Conservation (phyloP, 768 basidiomycete genomes). For the Phylloporus rhodoxanthus region DNA sequence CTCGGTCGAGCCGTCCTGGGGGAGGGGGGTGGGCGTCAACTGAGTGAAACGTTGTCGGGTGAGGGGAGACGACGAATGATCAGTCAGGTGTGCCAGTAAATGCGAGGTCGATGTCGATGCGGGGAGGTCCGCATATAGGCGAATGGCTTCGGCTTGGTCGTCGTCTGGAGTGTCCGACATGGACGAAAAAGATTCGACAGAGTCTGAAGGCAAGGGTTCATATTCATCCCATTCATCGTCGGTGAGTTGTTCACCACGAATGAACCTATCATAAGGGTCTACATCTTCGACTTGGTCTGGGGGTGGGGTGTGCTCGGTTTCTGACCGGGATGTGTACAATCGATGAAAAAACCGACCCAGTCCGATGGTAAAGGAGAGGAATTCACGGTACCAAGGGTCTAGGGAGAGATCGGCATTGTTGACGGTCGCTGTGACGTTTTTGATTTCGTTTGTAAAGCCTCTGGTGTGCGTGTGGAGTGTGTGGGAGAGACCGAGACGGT, state of each 20-base stretch:
- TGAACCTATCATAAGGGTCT: slow-evolving; percentile 49
- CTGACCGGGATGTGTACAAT: slow-evolving; percentile 12
- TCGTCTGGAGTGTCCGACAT: slow-evolving; percentile 26
- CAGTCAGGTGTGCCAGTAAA: slow-evolving; percentile 50
- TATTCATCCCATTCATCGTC: slow-evolving; percentile 46
- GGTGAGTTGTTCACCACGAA: slow-evolving; percentile 51
- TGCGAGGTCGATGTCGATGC: slow-evolving; percentile 37
- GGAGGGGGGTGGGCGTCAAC: slow-evolving; percentile 27
- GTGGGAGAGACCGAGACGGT: slow-evolving; percentile 37
- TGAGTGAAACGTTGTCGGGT: slow-evolving; percentile 43
- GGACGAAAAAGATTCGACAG: slow-evolving; percentile 20
- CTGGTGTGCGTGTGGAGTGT: slow-evolving; percentile 22
- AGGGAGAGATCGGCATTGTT: slow-evolving; percentile 35
- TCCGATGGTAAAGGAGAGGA: slow-evolving; percentile 30
- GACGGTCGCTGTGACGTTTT: slow-evolving; percentile 32
- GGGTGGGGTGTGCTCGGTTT: background rate
- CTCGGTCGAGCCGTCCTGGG: slow-evolving; percentile 24
- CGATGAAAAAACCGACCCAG: slow-evolving; percentile 25
- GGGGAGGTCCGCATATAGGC: slow-evolving; percentile 51
- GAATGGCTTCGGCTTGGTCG: slow-evolving; percentile 37
- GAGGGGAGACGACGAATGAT: slow-evolving; percentile 39
- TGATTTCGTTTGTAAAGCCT: slow-evolving; percentile 50
- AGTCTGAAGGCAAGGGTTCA: slow-evolving; percentile 21
- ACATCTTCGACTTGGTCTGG: slow-evolving; percentile 12
- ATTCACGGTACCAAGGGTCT: slow-evolving; percentile 39